Conservation (phyloP, 163 green algal species). For the Scenedesmus sp. region DNA sequence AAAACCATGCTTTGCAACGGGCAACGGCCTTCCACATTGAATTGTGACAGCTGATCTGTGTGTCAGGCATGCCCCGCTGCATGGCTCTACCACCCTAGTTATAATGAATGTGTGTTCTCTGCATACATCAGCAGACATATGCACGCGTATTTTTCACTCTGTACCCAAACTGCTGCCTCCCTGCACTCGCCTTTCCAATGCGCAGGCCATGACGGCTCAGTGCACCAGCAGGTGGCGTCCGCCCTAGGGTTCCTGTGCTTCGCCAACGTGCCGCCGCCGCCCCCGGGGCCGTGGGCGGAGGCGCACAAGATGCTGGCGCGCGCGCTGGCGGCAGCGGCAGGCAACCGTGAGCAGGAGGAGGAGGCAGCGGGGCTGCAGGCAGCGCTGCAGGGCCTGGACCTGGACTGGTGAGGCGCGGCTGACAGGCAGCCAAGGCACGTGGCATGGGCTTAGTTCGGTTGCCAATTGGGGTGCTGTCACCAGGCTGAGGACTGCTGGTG, state of each 20-base stretch:
- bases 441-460: neutral
- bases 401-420: constrained; percentile 54
- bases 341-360: neutral
- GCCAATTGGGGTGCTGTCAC: no score
- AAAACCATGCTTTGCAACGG: no score
- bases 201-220: neutral
- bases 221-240: neutral
- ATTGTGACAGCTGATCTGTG: no score
- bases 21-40: no score
- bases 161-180: neutral
- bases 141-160: neutral
- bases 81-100: no score
- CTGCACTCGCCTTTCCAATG: neutral
- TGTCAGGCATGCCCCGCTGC: no score
- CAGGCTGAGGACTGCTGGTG: no score
- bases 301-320: constrained; percentile 44
- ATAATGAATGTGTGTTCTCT: no score
- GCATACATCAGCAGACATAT: no score
- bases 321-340: constrained; percentile 1
- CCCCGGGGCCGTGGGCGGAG: constrained; percentile 42
- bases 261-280: constrained; percentile 53
- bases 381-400: constrained; percentile 28
- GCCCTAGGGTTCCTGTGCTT: constrained; percentile 56
- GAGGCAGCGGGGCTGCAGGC: constrained; percentile 24
- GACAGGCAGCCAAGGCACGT: neutral